Evolutionary conservation across 805 yeast genomes (phyloP).

Genomic region (Cyberlindnera meyerae): DNA sequence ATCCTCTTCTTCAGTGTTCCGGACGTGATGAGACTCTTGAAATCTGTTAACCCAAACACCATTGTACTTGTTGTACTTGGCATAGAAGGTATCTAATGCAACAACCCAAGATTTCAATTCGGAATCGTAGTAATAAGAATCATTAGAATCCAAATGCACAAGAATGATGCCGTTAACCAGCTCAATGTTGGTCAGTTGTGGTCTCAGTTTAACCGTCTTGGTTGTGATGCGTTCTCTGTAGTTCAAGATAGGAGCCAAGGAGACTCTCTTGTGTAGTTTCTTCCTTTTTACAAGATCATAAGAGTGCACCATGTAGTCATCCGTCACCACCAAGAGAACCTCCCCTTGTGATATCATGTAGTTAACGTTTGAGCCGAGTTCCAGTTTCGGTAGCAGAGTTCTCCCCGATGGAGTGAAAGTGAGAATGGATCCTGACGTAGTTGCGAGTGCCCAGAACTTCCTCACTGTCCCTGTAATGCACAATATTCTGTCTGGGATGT

Average conservation of each 20-base stretch:
- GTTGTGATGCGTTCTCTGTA: constrained; percentile 23
- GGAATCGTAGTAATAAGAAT: constrained; percentile 39
- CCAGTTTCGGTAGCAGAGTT: constrained; percentile 42
- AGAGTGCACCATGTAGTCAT: constrained; percentile 43
- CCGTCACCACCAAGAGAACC: constrained; percentile 41
- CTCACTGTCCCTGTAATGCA: constrained; percentile 37
- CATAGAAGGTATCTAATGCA: constrained; percentile 33
- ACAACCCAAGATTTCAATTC: constrained; percentile 44
- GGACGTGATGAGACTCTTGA: background rate
- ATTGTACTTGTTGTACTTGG: constrained; percentile 11
- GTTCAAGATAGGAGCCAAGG: constrained; percentile 52
- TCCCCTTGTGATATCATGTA: constrained; percentile 32
- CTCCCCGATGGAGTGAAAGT: constrained; percentile 43
- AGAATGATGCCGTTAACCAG: constrained; percentile 37
- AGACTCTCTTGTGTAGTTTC: constrained; percentile 37
- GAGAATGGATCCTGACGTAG: constrained; percentile 54
- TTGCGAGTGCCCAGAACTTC: constrained; percentile 47
- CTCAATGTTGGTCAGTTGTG: constrained; percentile 30
- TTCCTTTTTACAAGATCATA: constrained; percentile 42
- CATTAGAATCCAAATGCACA: constrained; percentile 34
- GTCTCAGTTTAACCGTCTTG: constrained; percentile 18
- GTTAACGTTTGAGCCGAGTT: constrained; percentile 45
- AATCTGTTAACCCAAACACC: constrained; percentile 18
- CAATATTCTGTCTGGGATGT: constrained; percentile 34
- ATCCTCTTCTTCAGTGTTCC: background rate